Base-by-base conservation (phyloP, 2,329 filamentous ascomycete species). In the Graphiopsis chlorocephala region DNA sequence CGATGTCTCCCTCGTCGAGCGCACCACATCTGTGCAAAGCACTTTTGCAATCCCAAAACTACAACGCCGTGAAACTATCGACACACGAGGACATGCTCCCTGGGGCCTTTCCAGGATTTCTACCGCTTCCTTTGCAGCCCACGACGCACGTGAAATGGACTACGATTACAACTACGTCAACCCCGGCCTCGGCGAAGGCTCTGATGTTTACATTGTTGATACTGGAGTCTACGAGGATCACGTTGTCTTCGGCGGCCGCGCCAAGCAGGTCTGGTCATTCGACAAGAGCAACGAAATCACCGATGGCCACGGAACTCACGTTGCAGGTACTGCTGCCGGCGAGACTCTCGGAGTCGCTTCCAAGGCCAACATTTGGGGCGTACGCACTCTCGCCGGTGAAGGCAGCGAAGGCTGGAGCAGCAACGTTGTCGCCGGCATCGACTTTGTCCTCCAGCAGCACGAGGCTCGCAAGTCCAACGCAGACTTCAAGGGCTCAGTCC, bases 121-220 rank as follows among this genome's bases (percentile, higher is more conserved):
- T 4, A 73, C 72, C 17, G 58, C 71, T 26, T 65, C 66, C n/a
- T 64, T 61, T 28, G 64, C 72, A 12, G 59, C 72, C 12, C 69
- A 73, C 35, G 70, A 70, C 61, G 65, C 69, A 12, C 73, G 72
- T 58, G 69, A 70, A 26, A 74, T 81, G 62, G 73, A 78, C 65
- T 82, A 78, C 69, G 79, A 76, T 28, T 83, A 83, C 71, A 66
- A 80, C 65, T 70, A 80, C 56, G 69, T 80, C 23, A 78, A 80
- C 66, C 17, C 15, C 17, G 45, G 60, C 1, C 75, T 79, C 11
- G 80, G 79, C 61, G 66, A 70, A 23, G 79, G 78, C 60, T 79
- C 80, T n/a, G 80, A 83, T 64, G 78, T 83, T 63, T 83, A 83
- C 71, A 73, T 83, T 63, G 70, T 83, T n/a, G 81, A 83, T 68